Percentiles rank a stretch among this genome's conserved stretches.
Conservation (phyloP, 2,329 filamentous ascomycete genomes). For the Cladophialophora carrionii region DNA sequence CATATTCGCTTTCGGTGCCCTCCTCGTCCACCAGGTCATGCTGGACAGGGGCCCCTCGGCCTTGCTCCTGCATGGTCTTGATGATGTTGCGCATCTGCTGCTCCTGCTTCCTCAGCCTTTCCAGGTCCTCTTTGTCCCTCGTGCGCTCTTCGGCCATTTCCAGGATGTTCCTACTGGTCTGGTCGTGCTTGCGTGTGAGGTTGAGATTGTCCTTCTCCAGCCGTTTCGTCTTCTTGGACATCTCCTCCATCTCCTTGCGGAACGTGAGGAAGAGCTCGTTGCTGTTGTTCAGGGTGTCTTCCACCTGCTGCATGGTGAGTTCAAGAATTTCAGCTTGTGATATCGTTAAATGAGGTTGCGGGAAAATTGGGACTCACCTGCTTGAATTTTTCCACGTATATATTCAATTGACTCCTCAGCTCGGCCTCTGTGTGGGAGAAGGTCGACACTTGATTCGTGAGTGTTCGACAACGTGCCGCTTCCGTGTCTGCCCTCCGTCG, state of each 20-base stretch:
- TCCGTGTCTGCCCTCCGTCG: conserved; percentile 86
- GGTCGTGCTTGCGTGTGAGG: conserved; percentile 88
- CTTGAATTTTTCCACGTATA: conserved; percentile 99
- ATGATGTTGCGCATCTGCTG: conserved; percentile 93
- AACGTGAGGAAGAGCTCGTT: conserved; percentile 97
- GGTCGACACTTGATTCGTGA: conserved; percentile 89
- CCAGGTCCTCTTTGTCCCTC: conserved; percentile 72
- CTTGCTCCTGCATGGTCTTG: conserved; percentile 93
- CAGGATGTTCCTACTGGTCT: conserved; percentile 90
- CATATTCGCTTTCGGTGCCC: conserved; percentile 56
- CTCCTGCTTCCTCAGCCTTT: conserved; percentile 80
- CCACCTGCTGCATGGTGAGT: conserved; percentile 67
- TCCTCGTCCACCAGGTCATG: conserved; percentile 59
- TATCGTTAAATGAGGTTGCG: conserved; percentile 37
- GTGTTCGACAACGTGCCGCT: conserved; percentile 74
- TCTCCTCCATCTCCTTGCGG: conserved; percentile 98
- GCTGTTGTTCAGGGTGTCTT: conserved; percentile 97
- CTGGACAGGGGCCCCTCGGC: conserved; percentile 68
- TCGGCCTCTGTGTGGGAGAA: conserved; percentile 97
- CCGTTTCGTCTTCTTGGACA: conserved; percentile 98
- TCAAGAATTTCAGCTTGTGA: conserved; percentile 34
- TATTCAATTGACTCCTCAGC: conserved; percentile 90
- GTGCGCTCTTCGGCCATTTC: conserved; percentile 95
- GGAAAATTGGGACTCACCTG: conserved; percentile 68
- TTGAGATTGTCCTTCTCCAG: conserved; percentile 95